Conservation (phyloP, 495 filamentous ascomycete species). For the Aspergillus bertholletiae region DNA sequence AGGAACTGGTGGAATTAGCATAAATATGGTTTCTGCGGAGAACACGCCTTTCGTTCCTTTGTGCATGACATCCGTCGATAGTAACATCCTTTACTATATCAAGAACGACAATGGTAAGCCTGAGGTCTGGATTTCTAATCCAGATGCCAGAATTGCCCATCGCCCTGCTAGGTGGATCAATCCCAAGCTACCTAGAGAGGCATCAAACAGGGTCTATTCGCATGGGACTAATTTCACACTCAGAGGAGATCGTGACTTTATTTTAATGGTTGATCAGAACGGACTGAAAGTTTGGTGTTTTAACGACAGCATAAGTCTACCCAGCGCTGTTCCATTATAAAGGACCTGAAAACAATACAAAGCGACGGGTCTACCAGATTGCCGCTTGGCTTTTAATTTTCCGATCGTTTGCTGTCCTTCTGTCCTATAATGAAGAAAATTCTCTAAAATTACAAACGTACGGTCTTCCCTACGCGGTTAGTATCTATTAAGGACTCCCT, state of each 20-base stretch:
- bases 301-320: not conserved
- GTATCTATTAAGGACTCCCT: not conserved
- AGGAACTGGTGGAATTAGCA: not conserved
- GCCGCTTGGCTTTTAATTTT: not conserved
- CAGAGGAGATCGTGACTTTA: conserved; percentile 14
- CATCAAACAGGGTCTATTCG: conserved; percentile 4
- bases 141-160: conserved; percentile 6
- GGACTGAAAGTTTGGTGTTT: conserved; percentile 19
- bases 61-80: conserved; percentile 11
- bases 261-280: conserved; percentile 12
- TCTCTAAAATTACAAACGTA: no score
- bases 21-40: conserved; percentile 8
- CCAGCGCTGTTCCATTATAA: not conserved
- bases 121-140: conserved; percentile 19
- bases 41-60: conserved; percentile 2
- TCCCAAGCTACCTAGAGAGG: conserved; percentile 10
- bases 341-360: not conserved
- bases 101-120: conserved; percentile 16
- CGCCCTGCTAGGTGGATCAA: conserved; percentile 10
- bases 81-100: conserved; percentile 17
- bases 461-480: not conserved
- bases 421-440: no score
- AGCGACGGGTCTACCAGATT: not conserved
- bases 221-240: conserved; percentile 7
- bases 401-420: no score